Evolutionary conservation across 768 basidiomycete species (phyloP).

Genomic region (Macrolepiota albuminosa): DNA sequence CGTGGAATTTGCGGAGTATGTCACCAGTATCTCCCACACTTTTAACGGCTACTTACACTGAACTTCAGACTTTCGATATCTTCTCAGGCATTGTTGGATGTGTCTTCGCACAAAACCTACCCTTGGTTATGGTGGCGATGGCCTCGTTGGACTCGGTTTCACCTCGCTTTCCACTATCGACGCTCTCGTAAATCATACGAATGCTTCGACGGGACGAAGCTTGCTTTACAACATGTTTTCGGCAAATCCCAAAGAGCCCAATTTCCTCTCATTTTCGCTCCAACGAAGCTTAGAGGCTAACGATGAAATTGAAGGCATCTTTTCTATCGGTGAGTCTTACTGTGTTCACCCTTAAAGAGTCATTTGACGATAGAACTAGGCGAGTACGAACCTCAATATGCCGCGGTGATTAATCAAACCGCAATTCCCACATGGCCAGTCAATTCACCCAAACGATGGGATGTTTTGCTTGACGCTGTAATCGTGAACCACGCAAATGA

Average conservation of each 20-base stretch:
- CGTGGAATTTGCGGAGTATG: constrained; percentile 68
- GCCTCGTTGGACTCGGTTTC: constrained; percentile 77
- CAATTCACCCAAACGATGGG: constrained; percentile 64
- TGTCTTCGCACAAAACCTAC: constrained; percentile 64
- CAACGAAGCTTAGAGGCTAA: constrained; percentile 51
- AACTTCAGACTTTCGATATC: constrained; percentile 51
- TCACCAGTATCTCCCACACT: neutral
- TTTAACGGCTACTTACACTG: neutral
- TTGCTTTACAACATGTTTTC: constrained; percentile 74
- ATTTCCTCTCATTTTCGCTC: constrained; percentile 76
- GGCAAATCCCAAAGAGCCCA: constrained; percentile 64
- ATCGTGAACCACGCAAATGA: constrained; percentile 56
- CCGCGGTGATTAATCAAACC: constrained; percentile 48
- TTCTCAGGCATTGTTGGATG: constrained; percentile 71
- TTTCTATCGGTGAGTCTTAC: constrained; percentile 57
- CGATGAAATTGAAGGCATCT: constrained; percentile 58
- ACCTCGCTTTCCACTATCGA: constrained; percentile 73
- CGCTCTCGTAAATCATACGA: constrained; percentile 49
- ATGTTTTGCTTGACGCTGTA: constrained; percentile 68
- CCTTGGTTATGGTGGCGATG: constrained; percentile 62
- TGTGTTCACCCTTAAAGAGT: neutral
- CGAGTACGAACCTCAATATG: constrained; percentile 62
- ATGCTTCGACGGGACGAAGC: constrained; percentile 57
- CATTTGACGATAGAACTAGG: constrained; percentile 32
- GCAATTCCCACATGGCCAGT: constrained; percentile 74